Evolutionary conservation across 345 rosid genomes (phyloP), one percentile per base, ranked within the genome.

Genomic region (Eucalyptus regnans): DNA sequence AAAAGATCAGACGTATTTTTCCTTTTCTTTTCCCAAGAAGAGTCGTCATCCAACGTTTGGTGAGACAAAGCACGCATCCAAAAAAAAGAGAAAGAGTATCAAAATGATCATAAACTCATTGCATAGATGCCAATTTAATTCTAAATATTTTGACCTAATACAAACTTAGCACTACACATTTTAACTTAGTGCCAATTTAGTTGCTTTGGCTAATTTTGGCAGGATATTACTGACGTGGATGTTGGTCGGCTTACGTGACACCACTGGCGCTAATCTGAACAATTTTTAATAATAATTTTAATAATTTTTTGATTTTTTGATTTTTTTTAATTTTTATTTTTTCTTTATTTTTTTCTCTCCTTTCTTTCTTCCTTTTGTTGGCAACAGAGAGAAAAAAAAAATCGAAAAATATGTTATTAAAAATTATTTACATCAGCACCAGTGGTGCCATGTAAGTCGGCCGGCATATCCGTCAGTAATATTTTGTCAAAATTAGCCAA

Each of bases 391-490:
- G 58, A 18, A 52, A 52, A 18, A 52, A 18, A 52, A 7, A 52
- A 7, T 17, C 2, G 18, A 4, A 52, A 52, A 52, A 52, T 41
- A 52, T 52, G 1, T 52, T 52, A 52, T 20, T 20, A 52, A 8
- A 52, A 18, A 52, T 52, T 52, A 52, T 52, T 52, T 2, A 52
- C 4, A 1, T 18, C 1, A 1, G 0, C 0, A 18, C 2, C 0
- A 0, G 0, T 0, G 56, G 2, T 2, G 9, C 9, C 0, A 18
- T 18, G 2, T 52, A 52, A 52, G 8, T 8, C 4, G 1, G 1
- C 0, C 0, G 1, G 2, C 9, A 0, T 52, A 0, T 52, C 18
- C 4, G 1, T 52, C 2, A 3, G 0, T 4, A 52, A 20, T 7
- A 18, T 20, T 52, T 52, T 20, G 58, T 52, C 58, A 52, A 52